Evolutionary conservation across 306 rosid genomes (phyloP), one percentile per base, ranked within the genome.

Genomic region (Inga leiocalycina): DNA sequence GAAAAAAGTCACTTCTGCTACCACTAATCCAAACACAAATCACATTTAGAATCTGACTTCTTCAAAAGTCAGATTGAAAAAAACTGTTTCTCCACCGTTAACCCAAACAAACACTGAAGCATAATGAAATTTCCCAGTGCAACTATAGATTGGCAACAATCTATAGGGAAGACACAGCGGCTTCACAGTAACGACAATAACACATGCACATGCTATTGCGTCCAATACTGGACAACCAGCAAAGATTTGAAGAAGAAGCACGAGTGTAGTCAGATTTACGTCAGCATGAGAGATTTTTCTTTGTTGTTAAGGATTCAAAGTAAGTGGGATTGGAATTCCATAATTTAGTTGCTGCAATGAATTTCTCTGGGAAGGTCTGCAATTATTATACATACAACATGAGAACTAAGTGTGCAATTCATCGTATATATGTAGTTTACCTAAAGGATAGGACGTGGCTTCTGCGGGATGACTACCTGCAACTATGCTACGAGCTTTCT

Each of bases 321-420:
- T 65, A 35, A 7, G 27, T 3, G 37, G 27, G 76, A n/a, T 6
- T 71, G 57, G 17, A 45, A 71, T 44, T 6, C 75, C 32, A 71
- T 24, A n/a, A 45, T 71, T 45, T 97, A 82, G 96, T 97, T 57
- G 95, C 96, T 83, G 98, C 98, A 81, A 27, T 14, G 14, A 62
- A 62, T 62, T 2, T 62, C 16, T 35, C 22, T 34, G 22, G 85
- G 81, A 84, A 95, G 68, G 95, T 95, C 97, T 10, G 16, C 68
- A 10, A 24, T 62, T 8, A 8, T 5, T 41, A 41, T 14, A 27
- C 1, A 62, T 22, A 12, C 37, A 62, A 8, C 49, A 45, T 45
- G 14, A 88, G 89, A 75, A 80, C 52, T 51, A 75, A 79, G 71
- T 17, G 44, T 52, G 19, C 70, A 69, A 66, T 10, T 2, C 35